Evolutionary conservation across 1,284 basidiomycete genomes (phyloP).

Genomic region (Melampsora americana): DNA sequence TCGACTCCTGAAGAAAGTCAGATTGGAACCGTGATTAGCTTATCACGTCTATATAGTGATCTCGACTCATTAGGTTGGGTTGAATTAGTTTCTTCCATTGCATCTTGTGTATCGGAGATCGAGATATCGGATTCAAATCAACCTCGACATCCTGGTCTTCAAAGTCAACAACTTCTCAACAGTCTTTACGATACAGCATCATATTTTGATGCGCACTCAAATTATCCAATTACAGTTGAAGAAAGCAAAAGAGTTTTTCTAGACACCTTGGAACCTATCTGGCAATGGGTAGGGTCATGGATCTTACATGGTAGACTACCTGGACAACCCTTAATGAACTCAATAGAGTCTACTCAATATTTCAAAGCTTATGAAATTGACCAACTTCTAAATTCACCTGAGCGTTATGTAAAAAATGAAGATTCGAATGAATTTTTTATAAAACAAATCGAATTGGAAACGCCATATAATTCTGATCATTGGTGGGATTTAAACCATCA

Average conservation of each 20-base stretch:
- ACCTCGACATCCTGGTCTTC: background rate
- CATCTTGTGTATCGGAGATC: conserved; percentile 1
- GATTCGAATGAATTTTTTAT: conserved; percentile 27
- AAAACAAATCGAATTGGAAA: background rate
- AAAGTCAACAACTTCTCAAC: conserved; percentile 27
- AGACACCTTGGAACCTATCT: conserved; percentile 20
- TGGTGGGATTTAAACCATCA: conserved; percentile 30
- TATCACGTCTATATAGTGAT: conserved; percentile 18
- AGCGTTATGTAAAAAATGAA: background rate
- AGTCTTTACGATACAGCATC: conserved; percentile 18
- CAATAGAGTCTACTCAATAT: background rate
- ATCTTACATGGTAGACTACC: conserved; percentile 31
- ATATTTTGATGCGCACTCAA: conserved; percentile 20
- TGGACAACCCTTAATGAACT: background rate
- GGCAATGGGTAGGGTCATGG: conserved; percentile 32
- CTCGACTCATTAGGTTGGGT: conserved; percentile 27
- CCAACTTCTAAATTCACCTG: no score
- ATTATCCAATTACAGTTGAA: conserved; percentile 13
- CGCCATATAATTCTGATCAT: background rate
- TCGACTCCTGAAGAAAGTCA: background rate
- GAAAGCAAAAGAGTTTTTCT: conserved; percentile 23
- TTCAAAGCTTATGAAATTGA: no score
- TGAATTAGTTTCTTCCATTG: conserved; percentile 14
- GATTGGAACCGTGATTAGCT: conserved; percentile 6
- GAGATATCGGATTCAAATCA: background rate